A percentile compares a stretch with the other conserved stretches of the same genome.
Conservation (phyloP, 441 rosid species). For the Jatropha multifida region DNA sequence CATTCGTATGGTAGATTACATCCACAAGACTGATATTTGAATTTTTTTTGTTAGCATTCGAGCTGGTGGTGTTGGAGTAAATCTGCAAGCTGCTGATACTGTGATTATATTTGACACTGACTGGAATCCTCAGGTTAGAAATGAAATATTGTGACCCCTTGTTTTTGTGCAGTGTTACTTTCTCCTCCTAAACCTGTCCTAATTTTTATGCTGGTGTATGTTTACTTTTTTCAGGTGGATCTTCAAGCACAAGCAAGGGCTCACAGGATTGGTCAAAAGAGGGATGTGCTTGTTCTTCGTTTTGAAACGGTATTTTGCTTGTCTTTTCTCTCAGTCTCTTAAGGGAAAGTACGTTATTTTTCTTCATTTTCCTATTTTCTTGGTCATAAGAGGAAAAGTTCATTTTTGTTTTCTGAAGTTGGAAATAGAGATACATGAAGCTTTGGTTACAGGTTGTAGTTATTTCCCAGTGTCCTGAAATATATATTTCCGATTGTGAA, state of each 20-base stretch:
- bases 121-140: constrained; percentile 92
- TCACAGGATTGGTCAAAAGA: constrained; percentile 96
- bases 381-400: too few species aligned
- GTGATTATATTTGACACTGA: constrained; percentile 95
- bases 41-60: constrained; percentile 63
- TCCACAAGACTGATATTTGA: constrained; percentile 28
- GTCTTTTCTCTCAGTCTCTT: constrained; percentile 1
- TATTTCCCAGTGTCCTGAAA: neutral
- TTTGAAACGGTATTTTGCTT: constrained; percentile 76
- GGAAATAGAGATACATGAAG: neutral
- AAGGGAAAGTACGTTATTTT: constrained; percentile 4
- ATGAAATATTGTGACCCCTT: constrained; percentile 20
- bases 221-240: constrained; percentile 58
- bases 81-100: constrained; percentile 98
- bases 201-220: constrained; percentile 9
- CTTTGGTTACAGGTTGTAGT: neutral
- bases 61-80: constrained; percentile 97
- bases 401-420: constrained; percentile 13
- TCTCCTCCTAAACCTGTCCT: constrained; percentile 19
- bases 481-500: neutral
- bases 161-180: constrained; percentile 2
- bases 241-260: constrained; percentile 99
- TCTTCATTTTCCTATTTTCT: too few species aligned
- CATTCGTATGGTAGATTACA: constrained; percentile 15
- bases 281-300: constrained; percentile 94